Evolutionary conservation across 1,284 basidiomycete genomes (phyloP).

Genomic region (Marasmius oreades): DNA sequence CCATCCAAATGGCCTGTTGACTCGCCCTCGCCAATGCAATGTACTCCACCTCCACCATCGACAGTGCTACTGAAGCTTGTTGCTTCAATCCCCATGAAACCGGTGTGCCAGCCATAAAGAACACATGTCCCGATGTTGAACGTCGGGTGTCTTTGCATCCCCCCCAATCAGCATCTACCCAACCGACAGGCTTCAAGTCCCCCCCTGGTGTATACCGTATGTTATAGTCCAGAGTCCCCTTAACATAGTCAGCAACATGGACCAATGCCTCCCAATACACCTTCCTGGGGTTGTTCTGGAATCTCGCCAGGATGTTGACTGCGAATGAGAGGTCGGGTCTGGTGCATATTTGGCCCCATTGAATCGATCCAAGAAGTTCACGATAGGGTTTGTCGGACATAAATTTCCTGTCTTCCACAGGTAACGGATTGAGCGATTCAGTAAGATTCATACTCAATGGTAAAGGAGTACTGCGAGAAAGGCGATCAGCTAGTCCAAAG

Average conservation of each 20-base stretch:
- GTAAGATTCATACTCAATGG: constrained; percentile 19
- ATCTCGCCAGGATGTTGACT: not conserved
- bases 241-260: constrained; percentile 27
- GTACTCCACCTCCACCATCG: constrained; percentile 23
- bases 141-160: not conserved
- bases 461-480: constrained; percentile 19
- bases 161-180: not conserved
- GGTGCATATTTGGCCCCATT: not conserved
- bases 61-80: constrained; percentile 25
- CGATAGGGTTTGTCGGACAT: not conserved
- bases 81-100: constrained; percentile 24
- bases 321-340: not conserved
- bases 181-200: not conserved
- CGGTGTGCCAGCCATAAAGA: constrained; percentile 16
- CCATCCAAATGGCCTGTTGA: constrained; percentile 26
- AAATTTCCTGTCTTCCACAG: not conserved
- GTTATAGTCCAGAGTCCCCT: constrained; percentile 21
- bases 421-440: not conserved
- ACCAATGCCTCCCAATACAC: constrained; percentile 22
- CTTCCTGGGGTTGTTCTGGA: constrained; percentile 13
- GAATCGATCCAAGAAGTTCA: not conserved
- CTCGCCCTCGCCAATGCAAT: constrained; percentile 23
- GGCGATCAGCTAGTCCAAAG: constrained; percentile 12
- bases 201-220: not conserved
- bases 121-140: not conserved